Conservation (phyloP, 1,284 basidiomycete species). For the Singerocomus inundabilis region DNA sequence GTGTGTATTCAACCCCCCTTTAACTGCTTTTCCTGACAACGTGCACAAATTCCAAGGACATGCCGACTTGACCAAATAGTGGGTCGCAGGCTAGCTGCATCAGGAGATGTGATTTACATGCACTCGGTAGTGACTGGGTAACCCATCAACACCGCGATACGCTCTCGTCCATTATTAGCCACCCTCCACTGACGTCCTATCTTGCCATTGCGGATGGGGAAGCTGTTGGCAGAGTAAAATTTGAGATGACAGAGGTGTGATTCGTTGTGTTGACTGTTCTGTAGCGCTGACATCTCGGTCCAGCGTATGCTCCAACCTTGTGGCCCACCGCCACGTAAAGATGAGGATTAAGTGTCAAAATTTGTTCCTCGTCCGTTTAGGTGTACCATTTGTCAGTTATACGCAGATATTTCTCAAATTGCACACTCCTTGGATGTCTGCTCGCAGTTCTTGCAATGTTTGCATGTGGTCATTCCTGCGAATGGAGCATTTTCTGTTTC, state of each 20-base stretch:
- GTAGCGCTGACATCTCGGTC: constrained; percentile 7
- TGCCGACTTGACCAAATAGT: constrained; percentile 94
- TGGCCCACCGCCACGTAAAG: constrained; percentile 91
- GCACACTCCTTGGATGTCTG: background rate
- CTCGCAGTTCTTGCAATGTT: background rate
- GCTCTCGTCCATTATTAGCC: constrained; percentile 87
- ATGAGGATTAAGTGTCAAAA: constrained; percentile 77
- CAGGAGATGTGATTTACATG: constrained; percentile 5
- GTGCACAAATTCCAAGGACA: constrained; percentile 55
- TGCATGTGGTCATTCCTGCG: background rate
- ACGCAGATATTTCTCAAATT: background rate
- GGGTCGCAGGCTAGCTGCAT: constrained; percentile 33
- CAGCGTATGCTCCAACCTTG: constrained; percentile 99
- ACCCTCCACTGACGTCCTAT: constrained; percentile 84
- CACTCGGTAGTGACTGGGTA: constrained; percentile 81
- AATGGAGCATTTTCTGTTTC: background rate
- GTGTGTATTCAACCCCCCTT: constrained; percentile 40
- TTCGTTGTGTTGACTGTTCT: background rate
- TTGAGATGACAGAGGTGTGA: constrained; percentile 91
- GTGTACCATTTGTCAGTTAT: background rate
- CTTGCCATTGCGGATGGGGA: constrained; percentile 94
- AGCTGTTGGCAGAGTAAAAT: constrained; percentile 83
- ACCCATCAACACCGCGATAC: constrained; percentile 98
- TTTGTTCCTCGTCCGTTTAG: background rate
- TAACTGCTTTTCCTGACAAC: constrained; percentile 6